Percentiles rank a stretch among this genome's conserved stretches.
These are phyloP conservation scores for Colletotrichum liaoningense DNA, from an alignment of 2,329 filamentous ascomycete species.

Conservation along the genomic window DNA sequence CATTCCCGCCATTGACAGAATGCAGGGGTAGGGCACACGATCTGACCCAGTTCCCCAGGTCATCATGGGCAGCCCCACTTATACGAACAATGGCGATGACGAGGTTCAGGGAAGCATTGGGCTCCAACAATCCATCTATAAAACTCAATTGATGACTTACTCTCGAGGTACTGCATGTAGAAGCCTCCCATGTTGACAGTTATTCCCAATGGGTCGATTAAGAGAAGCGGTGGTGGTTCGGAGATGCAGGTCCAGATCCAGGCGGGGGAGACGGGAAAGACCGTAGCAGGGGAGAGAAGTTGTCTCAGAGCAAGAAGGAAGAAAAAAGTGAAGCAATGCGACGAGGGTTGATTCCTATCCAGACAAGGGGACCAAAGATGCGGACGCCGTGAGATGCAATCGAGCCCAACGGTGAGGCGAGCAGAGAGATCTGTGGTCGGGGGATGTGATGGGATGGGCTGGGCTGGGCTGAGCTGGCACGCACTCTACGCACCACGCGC, in stretches of 20 bases:
- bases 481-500: constrained; percentile 27
- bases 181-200: constrained; percentile 69
- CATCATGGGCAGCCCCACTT: constrained; percentile 30
- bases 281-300: constrained; percentile 18
- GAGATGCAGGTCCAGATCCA: constrained; percentile 16
- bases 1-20: constrained; percentile 43
- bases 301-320: constrained; percentile 24
- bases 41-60: constrained; percentile 31
- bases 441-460: constrained; percentile 35
- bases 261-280: neutral
- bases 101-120: constrained; percentile 34
- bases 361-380: constrained; percentile 45
- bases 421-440: constrained; percentile 46
- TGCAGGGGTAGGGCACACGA: constrained; percentile 44
- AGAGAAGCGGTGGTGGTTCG: neutral
- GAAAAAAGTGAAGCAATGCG: constrained; percentile 32
- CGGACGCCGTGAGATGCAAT: constrained; percentile 59
- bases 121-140: constrained; percentile 21
- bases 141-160: constrained; percentile 64
- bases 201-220: constrained; percentile 40
- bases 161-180: constrained; percentile 80
- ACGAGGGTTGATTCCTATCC: constrained; percentile 42
- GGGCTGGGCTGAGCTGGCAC: constrained; percentile 22
- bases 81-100: constrained; percentile 27
- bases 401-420: constrained; percentile 63